These are phyloP conservation scores for Betula pendula DNA, from an alignment of 306 rosid genomes.

Conservation along the genomic window DNA sequence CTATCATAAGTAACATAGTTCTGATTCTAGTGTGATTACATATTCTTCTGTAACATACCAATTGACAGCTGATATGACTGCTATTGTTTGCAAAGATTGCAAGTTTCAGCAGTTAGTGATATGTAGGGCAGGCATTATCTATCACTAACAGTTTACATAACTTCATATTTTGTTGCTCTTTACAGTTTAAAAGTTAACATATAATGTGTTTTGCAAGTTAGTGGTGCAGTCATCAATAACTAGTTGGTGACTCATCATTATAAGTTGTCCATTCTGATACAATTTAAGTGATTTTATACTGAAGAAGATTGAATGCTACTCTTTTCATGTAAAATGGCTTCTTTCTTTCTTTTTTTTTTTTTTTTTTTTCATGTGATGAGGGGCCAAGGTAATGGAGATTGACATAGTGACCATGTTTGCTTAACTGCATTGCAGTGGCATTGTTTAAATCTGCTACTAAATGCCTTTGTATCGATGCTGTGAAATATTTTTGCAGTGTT, in stretches of 20 bases:
- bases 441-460: background rate
- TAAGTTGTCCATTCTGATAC: background rate
- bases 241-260: background rate
- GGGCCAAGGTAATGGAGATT: background rate
- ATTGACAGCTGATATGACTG: too few relatives aligned
- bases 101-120: constrained; percentile 3
- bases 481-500: background rate
- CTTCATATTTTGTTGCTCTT: background rate
- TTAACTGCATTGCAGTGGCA: background rate
- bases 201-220: background rate
- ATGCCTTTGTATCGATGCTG: background rate
- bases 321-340: background rate
- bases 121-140: constrained; percentile 7
- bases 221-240: background rate
- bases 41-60: too few relatives aligned
- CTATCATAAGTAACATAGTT: too few relatives aligned
- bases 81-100: constrained; percentile 23
- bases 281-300: background rate
- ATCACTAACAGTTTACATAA: constrained; percentile 2
- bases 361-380: background rate
- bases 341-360: too few relatives aligned
- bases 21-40: too few relatives aligned
- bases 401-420: background rate
- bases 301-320: background rate
- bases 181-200: background rate